A percentile compares a stretch with the other conserved stretches of the same genome.
Conservation (phyloP, 1,284 basidiomycete genomes). For the Leccinum pachyderme region DNA sequence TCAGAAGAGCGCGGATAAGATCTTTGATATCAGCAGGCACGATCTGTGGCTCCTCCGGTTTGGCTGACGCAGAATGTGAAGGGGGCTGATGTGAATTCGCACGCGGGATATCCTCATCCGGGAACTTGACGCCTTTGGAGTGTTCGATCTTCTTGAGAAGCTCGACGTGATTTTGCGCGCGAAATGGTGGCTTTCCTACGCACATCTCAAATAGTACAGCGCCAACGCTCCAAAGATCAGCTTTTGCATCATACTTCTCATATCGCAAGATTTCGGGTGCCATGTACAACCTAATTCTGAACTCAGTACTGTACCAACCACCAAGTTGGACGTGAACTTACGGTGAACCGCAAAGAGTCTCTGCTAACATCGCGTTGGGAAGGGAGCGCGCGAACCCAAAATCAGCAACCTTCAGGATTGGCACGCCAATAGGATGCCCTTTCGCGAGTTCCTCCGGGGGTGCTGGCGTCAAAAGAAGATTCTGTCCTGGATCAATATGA, state of each 20-base stretch:
- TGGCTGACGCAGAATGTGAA: conserved; percentile 21
- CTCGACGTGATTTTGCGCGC: conserved; percentile 95
- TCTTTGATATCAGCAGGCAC: conserved; percentile 87
- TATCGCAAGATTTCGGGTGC: conserved; percentile 97
- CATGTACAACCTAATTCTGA: conserved; percentile 81
- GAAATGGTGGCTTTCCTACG: conserved; percentile 91
- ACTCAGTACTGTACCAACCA: conserved; percentile 7
- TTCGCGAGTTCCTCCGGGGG: conserved; percentile 74
- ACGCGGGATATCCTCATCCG: conserved; percentile 74
- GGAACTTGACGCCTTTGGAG: conserved; percentile 85
- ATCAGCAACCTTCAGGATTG: conserved; percentile 95
- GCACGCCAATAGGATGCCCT: conserved; percentile 90
- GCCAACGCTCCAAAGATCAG: conserved; percentile 97
- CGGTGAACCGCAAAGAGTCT: conserved; percentile 97
- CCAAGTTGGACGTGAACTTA: conserved; percentile 41
- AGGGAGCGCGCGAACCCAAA: conserved; percentile 96
- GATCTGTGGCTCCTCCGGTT: conserved; percentile 42
- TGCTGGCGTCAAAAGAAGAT: conserved; percentile 86
- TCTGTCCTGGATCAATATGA: conserved; percentile 47
- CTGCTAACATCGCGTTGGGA: conserved; percentile 91
- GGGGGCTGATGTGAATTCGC: conserved; percentile 16
- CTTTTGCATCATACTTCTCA: conserved; percentile 98
- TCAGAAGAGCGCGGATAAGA: conserved; percentile 82
- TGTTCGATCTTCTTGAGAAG: conserved; percentile 91
- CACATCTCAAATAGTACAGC: conserved; percentile 97